These are phyloP conservation scores for Chalara sp. DNA, from an alignment of 2,329 filamentous ascomycete species.

Conservation along the genomic window DNA sequence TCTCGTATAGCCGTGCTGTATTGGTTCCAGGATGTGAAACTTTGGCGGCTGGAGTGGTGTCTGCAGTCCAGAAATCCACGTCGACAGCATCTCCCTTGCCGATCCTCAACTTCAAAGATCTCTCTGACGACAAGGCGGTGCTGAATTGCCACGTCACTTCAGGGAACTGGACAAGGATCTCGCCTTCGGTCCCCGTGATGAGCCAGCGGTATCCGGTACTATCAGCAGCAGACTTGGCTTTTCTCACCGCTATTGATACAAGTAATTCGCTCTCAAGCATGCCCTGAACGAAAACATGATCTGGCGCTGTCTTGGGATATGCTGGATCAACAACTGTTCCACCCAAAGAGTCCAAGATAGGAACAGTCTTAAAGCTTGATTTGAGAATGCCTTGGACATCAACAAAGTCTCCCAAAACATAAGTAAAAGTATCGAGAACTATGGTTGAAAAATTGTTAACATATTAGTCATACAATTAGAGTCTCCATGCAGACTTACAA, in stretches of 20 bases:
- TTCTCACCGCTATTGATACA: constrained; percentile 32
- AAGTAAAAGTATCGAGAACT: neutral
- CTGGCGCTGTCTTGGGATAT: neutral
- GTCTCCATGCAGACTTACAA: neutral
- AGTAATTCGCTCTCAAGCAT: neutral
- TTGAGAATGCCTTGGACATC: neutral
- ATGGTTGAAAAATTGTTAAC: neutral
- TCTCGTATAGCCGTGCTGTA: constrained; percentile 50
- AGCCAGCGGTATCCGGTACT: constrained; percentile 40
- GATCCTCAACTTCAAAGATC: constrained; percentile 44
- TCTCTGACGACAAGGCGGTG: constrained; percentile 19
- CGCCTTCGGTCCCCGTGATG: constrained; percentile 45
- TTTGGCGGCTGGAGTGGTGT: constrained; percentile 33
- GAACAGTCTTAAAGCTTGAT: neutral
- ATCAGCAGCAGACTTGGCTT: constrained; percentile 35
- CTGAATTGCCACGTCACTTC: constrained; percentile 28
- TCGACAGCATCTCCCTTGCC: constrained; percentile 37
- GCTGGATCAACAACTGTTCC: neutral
- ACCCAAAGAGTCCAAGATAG: neutral
- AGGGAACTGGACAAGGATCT: constrained; percentile 28
- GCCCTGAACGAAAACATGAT: neutral
- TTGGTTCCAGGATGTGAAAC: constrained; percentile 38
- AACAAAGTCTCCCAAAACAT: neutral
- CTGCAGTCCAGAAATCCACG: constrained; percentile 32
- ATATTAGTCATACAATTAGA: neutral